Evolutionary conservation across 208 protist species (phyloP), one percentile per base, ranked within the genome.

Genomic region (Wallacemonas sp.): DNA sequence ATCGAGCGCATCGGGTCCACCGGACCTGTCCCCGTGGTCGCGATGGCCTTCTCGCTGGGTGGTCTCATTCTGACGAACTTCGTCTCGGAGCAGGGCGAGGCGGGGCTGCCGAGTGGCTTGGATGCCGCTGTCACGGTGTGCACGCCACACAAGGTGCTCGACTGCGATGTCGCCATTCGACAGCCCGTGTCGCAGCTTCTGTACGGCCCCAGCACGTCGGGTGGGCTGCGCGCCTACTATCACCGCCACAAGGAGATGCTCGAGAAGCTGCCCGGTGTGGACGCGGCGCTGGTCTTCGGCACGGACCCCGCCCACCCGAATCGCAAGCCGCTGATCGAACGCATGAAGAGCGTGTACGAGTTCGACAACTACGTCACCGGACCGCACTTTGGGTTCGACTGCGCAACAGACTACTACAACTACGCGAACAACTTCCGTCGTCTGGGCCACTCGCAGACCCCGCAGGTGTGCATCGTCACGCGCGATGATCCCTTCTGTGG

Each of bases 51-150:
- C 58, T 86, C 81, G 4, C 56, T 90, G 16, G 87, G 87, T 23
- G 87, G 87, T 2, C 26, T 82, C 2, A 81, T 90, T 34, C 24
- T 90, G 41, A 72, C 79, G 5, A 83, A 88, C 38, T 93, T 87
- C 49, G 41, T 80, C 2, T 76, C 72, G 4, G 84, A 93, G 68
- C 64, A 90, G 32, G 85, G 81, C 4, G 36, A 54, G 55, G 54
- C 41, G 2, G 68, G 44, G n/a, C 29, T 68, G 52, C 19, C 55
- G 21, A 73, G 55, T 36, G 34, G 27, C 11, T 52, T 90, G 16
- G 70, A 73, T 2, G 80, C 70, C 1, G 74, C 65, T n/a, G 73
- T 83, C 47, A 76, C 76, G 1, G 60, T 93, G 17, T 80, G 29
- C 30, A 62, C 83, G 2, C 83, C 87, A 2, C 78, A 83, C 70